These are phyloP conservation scores for Chytridium lagenaria DNA, from an alignment of 371 early-diverging fungal genomes.

Conservation along the genomic window DNA sequence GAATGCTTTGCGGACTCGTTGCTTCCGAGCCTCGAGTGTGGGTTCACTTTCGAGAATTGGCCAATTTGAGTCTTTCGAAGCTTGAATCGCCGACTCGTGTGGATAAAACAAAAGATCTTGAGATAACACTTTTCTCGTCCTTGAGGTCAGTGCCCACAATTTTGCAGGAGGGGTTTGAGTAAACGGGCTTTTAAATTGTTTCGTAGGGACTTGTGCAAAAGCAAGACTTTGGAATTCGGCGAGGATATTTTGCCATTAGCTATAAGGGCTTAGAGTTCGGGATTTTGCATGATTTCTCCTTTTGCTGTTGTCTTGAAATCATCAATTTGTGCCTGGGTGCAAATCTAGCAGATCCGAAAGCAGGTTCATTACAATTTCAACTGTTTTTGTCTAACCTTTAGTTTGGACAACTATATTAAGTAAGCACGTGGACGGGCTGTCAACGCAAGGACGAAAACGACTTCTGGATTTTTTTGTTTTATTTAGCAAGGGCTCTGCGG, in stretches of 20 bases:
- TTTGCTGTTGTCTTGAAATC: background rate
- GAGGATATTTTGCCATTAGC: background rate
- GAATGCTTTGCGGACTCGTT: background rate
- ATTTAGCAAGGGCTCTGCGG: too few species aligned
- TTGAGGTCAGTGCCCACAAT: background rate
- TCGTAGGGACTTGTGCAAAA: background rate
- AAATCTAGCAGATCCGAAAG: slow-evolving; percentile 8
- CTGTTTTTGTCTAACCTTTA: background rate
- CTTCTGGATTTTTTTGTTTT: too few species aligned
- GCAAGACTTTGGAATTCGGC: background rate
- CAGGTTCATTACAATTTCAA: background rate
- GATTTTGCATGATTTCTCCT: background rate
- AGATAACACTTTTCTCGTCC: background rate
- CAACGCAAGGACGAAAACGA: too few species aligned
- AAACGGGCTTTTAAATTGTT: background rate
- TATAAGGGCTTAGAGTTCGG: background rate
- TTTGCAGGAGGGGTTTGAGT: background rate
- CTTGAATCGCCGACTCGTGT: too few species aligned
- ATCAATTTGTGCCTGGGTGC: background rate
- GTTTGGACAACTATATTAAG: background rate
- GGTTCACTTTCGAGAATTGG: background rate
- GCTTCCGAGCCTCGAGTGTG: background rate
- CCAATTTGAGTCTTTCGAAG: background rate
- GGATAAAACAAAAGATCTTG: background rate
- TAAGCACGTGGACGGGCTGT: background rate